Base-by-base conservation (phyloP, 306 rosid species). In the Prunus salicina region DNA sequence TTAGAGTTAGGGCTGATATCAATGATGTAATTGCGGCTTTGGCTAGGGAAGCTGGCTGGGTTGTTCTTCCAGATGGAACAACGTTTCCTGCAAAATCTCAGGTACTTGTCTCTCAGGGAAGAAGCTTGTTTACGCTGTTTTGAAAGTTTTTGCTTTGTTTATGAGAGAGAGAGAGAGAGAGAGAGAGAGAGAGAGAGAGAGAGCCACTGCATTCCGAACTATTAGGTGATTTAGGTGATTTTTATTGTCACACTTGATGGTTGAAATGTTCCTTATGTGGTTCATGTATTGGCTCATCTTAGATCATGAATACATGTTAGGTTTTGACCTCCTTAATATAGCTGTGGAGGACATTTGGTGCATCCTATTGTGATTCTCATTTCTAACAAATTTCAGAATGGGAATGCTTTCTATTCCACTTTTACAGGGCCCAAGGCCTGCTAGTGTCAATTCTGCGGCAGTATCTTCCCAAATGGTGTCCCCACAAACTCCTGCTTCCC, bases 31-130 rank as follows among this genome's bases (percentile, higher is more conserved):
- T 95, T 81, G 91, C 90, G 41, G 97, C 99, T 72, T 84, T 95
- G 69, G 99, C 97, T 62, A 86, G 93, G 83, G 99, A 92, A 89
- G 99, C 97, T 78, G 97, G 99, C 27, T 95, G 99, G 99, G 90
- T 87, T 78, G 99, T 95, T 83, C 99, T 95, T 84, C 99, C 99
- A 0, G 97, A 95, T 82, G 99, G 99, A 72, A 95, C 99, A 75
- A 88, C 97, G 46, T 86, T 89, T 82, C 99, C 97, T 75, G 86
- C 97, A 68, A 90, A 86, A 77, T 88, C 97, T 77, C 99, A 95
- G 99, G 97, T 92, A 83, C 43, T 78, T 79, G 16, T 53, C 30
- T 71, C 51, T 73, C 79, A 53, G 38, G 62, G 60, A 53, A 50
- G 53, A 62, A 82, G 49, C 43, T 81, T 27, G 13, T 8, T 45